Percentiles rank a stretch among this genome's conserved stretches.
Conservation (phyloP, 106 monocot genomes). For the Allium cepa region DNA sequence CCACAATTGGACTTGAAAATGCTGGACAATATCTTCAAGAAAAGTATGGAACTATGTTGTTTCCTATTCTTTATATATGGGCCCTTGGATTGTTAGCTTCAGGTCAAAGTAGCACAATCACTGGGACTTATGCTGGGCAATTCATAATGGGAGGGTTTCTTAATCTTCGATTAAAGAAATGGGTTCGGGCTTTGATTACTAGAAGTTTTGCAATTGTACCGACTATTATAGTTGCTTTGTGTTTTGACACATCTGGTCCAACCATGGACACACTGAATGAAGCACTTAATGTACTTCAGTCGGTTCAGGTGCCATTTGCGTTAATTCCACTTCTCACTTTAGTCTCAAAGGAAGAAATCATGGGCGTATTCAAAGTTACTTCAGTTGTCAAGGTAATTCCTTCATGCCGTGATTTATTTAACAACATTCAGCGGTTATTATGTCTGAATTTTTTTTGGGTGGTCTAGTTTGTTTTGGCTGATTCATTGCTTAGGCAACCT, state of each 20-base stretch:
- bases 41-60: constrained; percentile 66
- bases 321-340: constrained; percentile 83
- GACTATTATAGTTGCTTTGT: constrained; percentile 71
- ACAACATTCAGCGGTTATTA: too few species aligned
- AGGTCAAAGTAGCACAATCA: constrained; percentile 93
- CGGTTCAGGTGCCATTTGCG: constrained; percentile 90
- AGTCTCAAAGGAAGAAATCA: constrained; percentile 81
- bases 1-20: constrained; percentile 75
- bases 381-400: constrained; percentile 39
- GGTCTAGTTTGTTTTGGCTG: too few species aligned
- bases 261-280: constrained; percentile 77
- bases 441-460: too few species aligned
- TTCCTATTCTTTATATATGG: constrained; percentile 95
- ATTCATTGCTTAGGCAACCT: too few species aligned
- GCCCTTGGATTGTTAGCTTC: constrained; percentile 84
- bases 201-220: constrained; percentile 92
- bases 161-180: constrained; percentile 80
- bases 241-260: constrained; percentile 69
- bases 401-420: too few species aligned
- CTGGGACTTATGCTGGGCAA: constrained; percentile 94
- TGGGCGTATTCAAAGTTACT: constrained; percentile 76
- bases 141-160: constrained; percentile 99
- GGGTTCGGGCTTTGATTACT: constrained; percentile 80
- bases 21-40: constrained; percentile 78
- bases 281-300: constrained; percentile 89